Conservation (phyloP, 331 rosid species). For the Quercus lobata region DNA sequence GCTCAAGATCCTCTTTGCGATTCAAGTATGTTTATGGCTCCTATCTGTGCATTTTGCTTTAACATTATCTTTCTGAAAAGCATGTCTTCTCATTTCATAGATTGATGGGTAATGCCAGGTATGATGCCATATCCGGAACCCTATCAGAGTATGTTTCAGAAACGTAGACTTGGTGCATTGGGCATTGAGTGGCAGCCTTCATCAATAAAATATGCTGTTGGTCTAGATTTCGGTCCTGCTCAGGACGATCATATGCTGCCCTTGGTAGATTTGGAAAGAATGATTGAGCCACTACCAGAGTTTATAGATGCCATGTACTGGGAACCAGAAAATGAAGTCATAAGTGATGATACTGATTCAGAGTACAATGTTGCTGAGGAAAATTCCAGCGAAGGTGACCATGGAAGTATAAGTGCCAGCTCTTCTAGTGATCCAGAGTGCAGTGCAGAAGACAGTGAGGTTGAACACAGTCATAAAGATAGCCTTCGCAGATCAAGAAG, state of each 20-base stretch:
- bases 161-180: slow-evolving; percentile 78
- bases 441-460: slow-evolving; percentile 48
- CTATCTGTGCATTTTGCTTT: slow-evolving; percentile 14
- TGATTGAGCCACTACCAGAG: slow-evolving; percentile 71
- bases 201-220: slow-evolving; percentile 52
- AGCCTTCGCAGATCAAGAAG: slow-evolving; percentile 76
- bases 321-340: slow-evolving; percentile 77
- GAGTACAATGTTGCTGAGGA: slow-evolving; percentile 79
- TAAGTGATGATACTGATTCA: slow-evolving; percentile 73
- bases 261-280: slow-evolving; percentile 77
- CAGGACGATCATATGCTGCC: slow-evolving; percentile 68
- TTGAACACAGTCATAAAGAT: slow-evolving; percentile 41
- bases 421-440: slow-evolving; percentile 58
- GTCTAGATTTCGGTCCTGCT: slow-evolving; percentile 55
- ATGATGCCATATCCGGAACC: slow-evolving; percentile 92
- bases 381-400: slow-evolving; percentile 60
- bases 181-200: slow-evolving; percentile 92
- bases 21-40: slow-evolving; percentile 55
- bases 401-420: slow-evolving; percentile 42
- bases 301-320: slow-evolving; percentile 66
- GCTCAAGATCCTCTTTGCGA: slow-evolving; percentile 86
- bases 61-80: not conserved
- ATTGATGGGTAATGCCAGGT: slow-evolving; percentile 42
- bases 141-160: slow-evolving; percentile 78
- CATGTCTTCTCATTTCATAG: slow-evolving; percentile 22